Base-by-base conservation (phyloP, 2,329 filamentous ascomycete genomes). In the Aspergillus pseudoviridinutans region DNA sequence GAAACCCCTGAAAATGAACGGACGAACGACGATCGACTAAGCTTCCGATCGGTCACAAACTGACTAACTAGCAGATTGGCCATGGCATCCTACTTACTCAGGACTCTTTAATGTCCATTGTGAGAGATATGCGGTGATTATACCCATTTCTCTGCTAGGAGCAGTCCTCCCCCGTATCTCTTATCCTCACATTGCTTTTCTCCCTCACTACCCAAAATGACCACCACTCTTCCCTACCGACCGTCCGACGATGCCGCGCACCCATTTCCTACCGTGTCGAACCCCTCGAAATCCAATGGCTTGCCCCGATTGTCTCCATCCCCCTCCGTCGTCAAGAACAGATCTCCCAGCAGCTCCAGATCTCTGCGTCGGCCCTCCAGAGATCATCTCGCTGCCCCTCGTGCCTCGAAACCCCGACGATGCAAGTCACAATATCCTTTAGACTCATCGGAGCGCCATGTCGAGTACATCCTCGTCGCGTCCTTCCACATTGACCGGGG, bases 401-500 rank as follows among this genome's bases (percentile, higher is more conserved):
- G 52, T 12, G 38, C 51, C 55, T 80, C 57, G 27, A 71, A 81
- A 4, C 74, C 77, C 20, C 81, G 82, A 65, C 85, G 82, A 69
- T 75, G 88, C 69, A 87, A 85, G 56, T 89, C 89, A 22, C 89
- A 92, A 68, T 92, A 92, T 68, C 89, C 89, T 17, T 81, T 86
- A n/a, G 82, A 87, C 56, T 84, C 86, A 10, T 79, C 80, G 5
- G 89, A 97, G 73, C 95, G 94, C 68, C 94, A 99, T 87, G 94
- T 99, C 76, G 94, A 99, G 73, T 99, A 97, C 71, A 97, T 99
- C 54, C 81, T 99, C 54, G 94, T 99, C 55, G 94, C 94, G 3
- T 96, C 92, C 2, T 99, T 99, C 76, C 92, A 97, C 75, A 96
- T 97, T 68, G 93, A 97, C 74, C 87, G 91, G 54, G 94, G 94